These are phyloP conservation scores for Ploettnerulaceae sp. DNA, from an alignment of 2,329 filamentous ascomycete genomes.

Conservation along the genomic window DNA sequence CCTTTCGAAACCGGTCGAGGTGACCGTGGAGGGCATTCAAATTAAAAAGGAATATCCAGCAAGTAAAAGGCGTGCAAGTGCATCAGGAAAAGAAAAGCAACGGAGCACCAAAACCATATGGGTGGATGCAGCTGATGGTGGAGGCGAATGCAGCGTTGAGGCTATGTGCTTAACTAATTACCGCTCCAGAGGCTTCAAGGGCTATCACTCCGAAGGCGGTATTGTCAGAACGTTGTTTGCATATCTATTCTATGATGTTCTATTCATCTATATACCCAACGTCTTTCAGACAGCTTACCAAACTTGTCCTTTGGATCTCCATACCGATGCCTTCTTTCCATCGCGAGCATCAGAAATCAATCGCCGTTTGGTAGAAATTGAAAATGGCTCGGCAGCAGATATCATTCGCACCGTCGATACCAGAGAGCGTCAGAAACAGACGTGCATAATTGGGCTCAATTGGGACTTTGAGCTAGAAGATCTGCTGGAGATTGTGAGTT, in stretches of 20 bases:
- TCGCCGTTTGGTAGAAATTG: slow-evolving; percentile 76
- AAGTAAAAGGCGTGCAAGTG: slow-evolving; percentile 21
- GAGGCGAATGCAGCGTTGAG: slow-evolving; percentile 80
- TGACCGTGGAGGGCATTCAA: slow-evolving; percentile 71
- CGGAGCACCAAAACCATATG: slow-evolving; percentile 73
- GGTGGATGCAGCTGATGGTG: slow-evolving; percentile 69
- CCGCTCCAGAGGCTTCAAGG: slow-evolving; percentile 77
- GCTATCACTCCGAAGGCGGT: slow-evolving; percentile 88
- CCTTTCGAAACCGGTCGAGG: slow-evolving; percentile 69
- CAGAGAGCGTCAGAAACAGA: slow-evolving; percentile 62
- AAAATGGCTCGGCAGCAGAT: slow-evolving; percentile 68
- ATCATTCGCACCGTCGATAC: slow-evolving; percentile 67
- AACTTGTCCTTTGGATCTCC: slow-evolving; percentile 85
- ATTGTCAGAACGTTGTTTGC: slow-evolving; percentile 88
- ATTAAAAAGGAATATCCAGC: slow-evolving; percentile 55
- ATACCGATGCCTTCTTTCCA: slow-evolving; percentile 88
- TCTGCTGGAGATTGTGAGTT: slow-evolving; percentile 69
- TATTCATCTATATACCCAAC: slow-evolving; percentile 91
- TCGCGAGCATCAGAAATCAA: slow-evolving; percentile 87
- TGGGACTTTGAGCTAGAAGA: slow-evolving; percentile 84
- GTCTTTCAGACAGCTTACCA: slow-evolving; percentile 97
- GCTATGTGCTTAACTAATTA: slow-evolving; percentile 91
- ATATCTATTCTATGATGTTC: slow-evolving; percentile 86
- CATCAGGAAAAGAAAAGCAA: slow-evolving; percentile 27
- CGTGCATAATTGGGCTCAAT: slow-evolving; percentile 85